Evolutionary conservation across 75 land plant species (phyloP), one percentile per base, ranked within the genome.

Genomic region (Picea sitchensis): DNA sequence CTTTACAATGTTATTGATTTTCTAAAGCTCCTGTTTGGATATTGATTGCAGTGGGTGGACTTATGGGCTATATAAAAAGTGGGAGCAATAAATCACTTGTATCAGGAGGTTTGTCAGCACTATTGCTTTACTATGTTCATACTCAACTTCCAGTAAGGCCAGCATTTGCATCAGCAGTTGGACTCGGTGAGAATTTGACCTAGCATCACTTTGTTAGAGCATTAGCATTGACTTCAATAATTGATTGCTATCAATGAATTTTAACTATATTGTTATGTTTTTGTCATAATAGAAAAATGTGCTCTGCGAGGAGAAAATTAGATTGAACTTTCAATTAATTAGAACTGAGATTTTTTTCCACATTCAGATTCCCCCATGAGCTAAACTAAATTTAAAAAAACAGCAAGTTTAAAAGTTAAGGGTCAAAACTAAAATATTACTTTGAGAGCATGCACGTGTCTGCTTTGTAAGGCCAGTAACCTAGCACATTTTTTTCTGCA

Each of bases 11-110:
- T 3, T 17, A 4, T 67, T 67, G 71, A 67, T 36, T 67, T 36
- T 15, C 41, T 67, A 67, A 67, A 17, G 18, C 44, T 67, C 18
- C 7, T 67, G 41, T 84, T 76, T 79, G 31, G 56, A 51, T 51
- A 51, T 44, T 69, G 60, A 7, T 79, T 47, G 77, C 87, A 94
- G 91, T 86, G 73, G 98, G 98, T 61, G 98, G 98, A 77, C 65
- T 92, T 41, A 87, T 92, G 71, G 98, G 98, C 30, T 95, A 90
- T 58, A 20, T 81, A 47, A 95, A 90, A 80, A 86, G 88, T 77
- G 91, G 92, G 2, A 95, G 98, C 80, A 82, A 78, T 63, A 95
- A 87, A 77, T 95, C 98, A 5, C 75, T 93, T 18, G 58, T 82
- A 54, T 88, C 96, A 13, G 98, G 98, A 23, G 94, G 91, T 23